Base-by-base conservation (phyloP, 495 filamentous ascomycete species). In the Entonaema liquescens region DNA sequence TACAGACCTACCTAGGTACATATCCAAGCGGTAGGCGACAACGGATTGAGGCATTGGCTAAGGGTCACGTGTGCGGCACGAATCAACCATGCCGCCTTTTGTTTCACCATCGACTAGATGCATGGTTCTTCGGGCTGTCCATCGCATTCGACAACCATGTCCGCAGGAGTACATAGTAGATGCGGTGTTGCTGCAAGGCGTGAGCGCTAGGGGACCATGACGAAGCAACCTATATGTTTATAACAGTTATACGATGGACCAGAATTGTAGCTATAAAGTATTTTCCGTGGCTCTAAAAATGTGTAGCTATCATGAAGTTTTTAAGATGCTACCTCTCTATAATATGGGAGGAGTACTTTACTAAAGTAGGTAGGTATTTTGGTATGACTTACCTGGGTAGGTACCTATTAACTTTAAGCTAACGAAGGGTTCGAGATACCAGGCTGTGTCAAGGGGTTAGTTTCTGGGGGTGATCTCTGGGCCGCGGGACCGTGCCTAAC, bases 31-130 rank as follows among this genome's bases (percentile, higher is more conserved):
- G 36, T 55, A 38, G 40, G 61, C 26, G 35, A 69, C 55, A 57
- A 69, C 70, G 70, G 70, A 69, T 42, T 73, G 70, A 69, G 33
- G 70, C 65, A 73, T 73, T 55, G 61, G 57, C 35, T 53, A 66
- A 6, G 52, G 47, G 58, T 68, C 70, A 69, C 65, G 70, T 73
- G 70, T 61, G 36, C 50, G 56, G 65, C 50, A 53, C 70, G 61
- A 73, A 68, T 71, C 69, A 72, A 42, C 44, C 44, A 67, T 67
- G 70, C 53, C 65, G 38, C 28, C 61, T 57, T 38, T 62, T 64
- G 70, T 73, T 73, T 73, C 70, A 69, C 58, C 65, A 66, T 73
- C 3, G 44, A 66, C 65, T 73, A 68, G 61, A 57, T 69, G 70
- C 70, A 65, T 68, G 52, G 70, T 65, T 72, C 50, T 54, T 68